Base-by-base conservation (phyloP, 352 stramenopile genomes). In the Pythium coloratum region DNA sequence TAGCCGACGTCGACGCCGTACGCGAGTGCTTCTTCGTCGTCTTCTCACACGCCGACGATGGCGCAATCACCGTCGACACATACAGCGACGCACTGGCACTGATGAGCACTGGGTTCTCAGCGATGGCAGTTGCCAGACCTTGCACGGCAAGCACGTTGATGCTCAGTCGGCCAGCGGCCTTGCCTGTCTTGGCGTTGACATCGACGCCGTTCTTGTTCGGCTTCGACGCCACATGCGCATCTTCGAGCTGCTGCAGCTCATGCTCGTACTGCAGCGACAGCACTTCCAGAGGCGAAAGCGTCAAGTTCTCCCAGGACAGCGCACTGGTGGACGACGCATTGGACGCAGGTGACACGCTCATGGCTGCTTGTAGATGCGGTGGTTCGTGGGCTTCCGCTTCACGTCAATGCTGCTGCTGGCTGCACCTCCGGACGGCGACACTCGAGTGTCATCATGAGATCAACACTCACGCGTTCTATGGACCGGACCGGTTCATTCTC, bases 191-290 rank as follows among this genome's bases (percentile, higher is more conserved):
- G 49, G 69, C 40, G 49, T 84, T 64, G 36, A 92, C 30, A 62
- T 95, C 87, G 33, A 95, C 78, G n/a, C 84, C 87, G 42, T 92
- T 70, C 70, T 85, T 90, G 72, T 95, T 95, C 64, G 83, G 81
- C 69, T 83, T 86, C 18, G 32, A 62, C 10, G 44, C 24, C 2
- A 69, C 66, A 18, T 80, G 69, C 24, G 67, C 71, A 34, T 81
- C 79, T 55, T 88, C 61, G 0, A 86, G 75, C 28, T 80, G 76
- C 67, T 88, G 77, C 65, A 92, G 50, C 59, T 92, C 82, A 24
- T 83, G 69, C 63, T 94, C 84, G 32, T 90, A 72, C 67, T 92
- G 82, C 47, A 94, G 71, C 16, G 84, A 80, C n/a, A 88, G 57
- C 66, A 87, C 44, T 50, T 95, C 85, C 47, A 88, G 69, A 33